Conservation (phyloP, 495 filamentous ascomycete genomes). For the Hypoxylon lienhwacheense region DNA sequence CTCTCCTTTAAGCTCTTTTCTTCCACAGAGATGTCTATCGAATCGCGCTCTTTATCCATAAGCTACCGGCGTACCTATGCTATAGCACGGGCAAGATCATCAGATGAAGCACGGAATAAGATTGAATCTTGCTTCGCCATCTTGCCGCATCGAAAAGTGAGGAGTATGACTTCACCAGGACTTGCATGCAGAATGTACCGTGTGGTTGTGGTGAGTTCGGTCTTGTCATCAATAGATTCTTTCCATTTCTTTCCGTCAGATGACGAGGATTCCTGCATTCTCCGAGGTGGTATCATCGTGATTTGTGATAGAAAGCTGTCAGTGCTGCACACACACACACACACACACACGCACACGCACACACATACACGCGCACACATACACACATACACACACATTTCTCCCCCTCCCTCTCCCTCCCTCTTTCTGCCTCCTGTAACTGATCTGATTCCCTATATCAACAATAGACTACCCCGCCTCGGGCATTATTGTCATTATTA, state of each 20-base stretch:
- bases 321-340: slow-evolving; percentile 31
- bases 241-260: slow-evolving; percentile 32
- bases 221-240: slow-evolving; percentile 19
- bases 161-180: slow-evolving; percentile 28
- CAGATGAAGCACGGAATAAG: slow-evolving; percentile 26
- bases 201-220: slow-evolving; percentile 18
- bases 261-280: slow-evolving; percentile 36
- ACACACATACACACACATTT: no score
- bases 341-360: no score
- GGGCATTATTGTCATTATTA: slow-evolving; percentile 33
- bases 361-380: no score
- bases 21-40: slow-evolving; percentile 15
- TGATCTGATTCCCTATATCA: slow-evolving; percentile 16
- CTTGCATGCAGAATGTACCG: slow-evolving; percentile 33
- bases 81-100: slow-evolving; percentile 25
- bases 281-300: slow-evolving; percentile 35
- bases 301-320: slow-evolving; percentile 33
- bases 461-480: slow-evolving; percentile 33
- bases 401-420: no score
- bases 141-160: slow-evolving; percentile 25
- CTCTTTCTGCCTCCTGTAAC: slow-evolving; percentile 18
- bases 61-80: slow-evolving; percentile 22
- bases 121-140: slow-evolving; percentile 17
- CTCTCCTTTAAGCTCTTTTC: background rate
- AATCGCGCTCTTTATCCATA: slow-evolving; percentile 22